These are phyloP conservation scores for Andrographis paniculata DNA, from an alignment of 305 asterid species.

Conservation along the genomic window DNA sequence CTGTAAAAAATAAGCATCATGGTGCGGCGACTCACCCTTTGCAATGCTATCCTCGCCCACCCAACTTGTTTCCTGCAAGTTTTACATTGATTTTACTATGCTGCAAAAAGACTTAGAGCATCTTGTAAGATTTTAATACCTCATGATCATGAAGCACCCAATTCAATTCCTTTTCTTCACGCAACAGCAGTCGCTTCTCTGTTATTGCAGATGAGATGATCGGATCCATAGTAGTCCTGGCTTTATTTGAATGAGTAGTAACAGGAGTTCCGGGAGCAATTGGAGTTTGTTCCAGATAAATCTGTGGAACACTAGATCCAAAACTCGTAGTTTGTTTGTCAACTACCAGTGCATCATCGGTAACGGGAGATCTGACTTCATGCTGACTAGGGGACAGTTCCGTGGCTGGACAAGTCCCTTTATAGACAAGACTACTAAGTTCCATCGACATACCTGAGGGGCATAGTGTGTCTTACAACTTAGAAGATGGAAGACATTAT, in stretches of 20 bases:
- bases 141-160: not conserved
- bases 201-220: conserved; percentile 28
- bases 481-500: not conserved
- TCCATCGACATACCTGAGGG: conserved; percentile 39
- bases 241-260: conserved; percentile 27
- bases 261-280: conserved; percentile 66
- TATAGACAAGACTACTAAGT: conserved; percentile 20
- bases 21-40: conserved; percentile 25
- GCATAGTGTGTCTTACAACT: no score
- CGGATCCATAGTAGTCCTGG: no score
- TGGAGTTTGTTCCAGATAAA: conserved; percentile 29
- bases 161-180: not conserved
- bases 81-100: no score
- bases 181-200: conserved; percentile 21
- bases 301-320: conserved; percentile 19
- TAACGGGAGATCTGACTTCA: conserved; percentile 19
- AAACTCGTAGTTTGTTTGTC: conserved; percentile 24
- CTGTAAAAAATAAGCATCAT: no score
- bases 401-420: conserved; percentile 17
- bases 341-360: conserved; percentile 17
- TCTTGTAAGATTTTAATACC: no score
- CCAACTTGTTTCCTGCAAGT: conserved; percentile 42
- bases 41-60: conserved; percentile 24
- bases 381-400: conserved; percentile 17
- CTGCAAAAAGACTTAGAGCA: no score